phyloP scores from a whole-genome alignment of 495 filamentous ascomycete genomes.

The Hypoxylon subgilvum region DNA sequence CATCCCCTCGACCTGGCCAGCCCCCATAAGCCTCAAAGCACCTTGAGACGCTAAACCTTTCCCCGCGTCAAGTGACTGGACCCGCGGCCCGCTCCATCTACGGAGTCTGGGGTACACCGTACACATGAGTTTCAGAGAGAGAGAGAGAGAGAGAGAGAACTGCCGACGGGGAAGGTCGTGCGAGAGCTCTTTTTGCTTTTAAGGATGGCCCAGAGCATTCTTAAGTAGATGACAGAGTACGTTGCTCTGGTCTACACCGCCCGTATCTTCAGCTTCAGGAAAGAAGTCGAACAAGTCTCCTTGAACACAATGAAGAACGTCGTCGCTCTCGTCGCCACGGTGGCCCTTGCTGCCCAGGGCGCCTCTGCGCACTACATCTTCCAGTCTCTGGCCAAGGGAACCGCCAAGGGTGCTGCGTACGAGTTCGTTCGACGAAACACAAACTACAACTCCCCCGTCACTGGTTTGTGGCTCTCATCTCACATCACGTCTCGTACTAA shows the following conservation, averaged over 20 bases:
- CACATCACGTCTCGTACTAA: not conserved
- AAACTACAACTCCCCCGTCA: slow-evolving; percentile 66
- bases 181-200: slow-evolving; percentile 23
- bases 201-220: slow-evolving; percentile 21
- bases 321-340: slow-evolving; percentile 38
- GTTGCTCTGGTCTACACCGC: slow-evolving; percentile 5
- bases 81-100: slow-evolving; percentile 36
- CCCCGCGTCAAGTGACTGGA: slow-evolving; percentile 16
- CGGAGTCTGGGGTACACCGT: slow-evolving; percentile 23
- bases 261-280: not conserved
- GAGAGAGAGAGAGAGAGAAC: slow-evolving; percentile 13
- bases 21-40: slow-evolving; percentile 10
- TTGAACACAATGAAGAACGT: slow-evolving; percentile 45
- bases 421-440: slow-evolving; percentile 61
- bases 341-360: slow-evolving; percentile 45
- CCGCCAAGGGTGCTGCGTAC: slow-evolving; percentile 52
- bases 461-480: slow-evolving; percentile 32
- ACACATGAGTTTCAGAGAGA: not conserved
- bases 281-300: not conserved
- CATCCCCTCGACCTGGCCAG: slow-evolving; percentile 17
- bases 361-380: slow-evolving; percentile 58
- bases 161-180: slow-evolving; percentile 25
- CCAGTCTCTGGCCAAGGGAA: slow-evolving; percentile 54
- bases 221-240: slow-evolving; percentile 14
- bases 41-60: slow-evolving; percentile 3